These are phyloP conservation scores for Rubia peregrina DNA, from an alignment of 305 asterid species.

Conservation along the genomic window DNA sequence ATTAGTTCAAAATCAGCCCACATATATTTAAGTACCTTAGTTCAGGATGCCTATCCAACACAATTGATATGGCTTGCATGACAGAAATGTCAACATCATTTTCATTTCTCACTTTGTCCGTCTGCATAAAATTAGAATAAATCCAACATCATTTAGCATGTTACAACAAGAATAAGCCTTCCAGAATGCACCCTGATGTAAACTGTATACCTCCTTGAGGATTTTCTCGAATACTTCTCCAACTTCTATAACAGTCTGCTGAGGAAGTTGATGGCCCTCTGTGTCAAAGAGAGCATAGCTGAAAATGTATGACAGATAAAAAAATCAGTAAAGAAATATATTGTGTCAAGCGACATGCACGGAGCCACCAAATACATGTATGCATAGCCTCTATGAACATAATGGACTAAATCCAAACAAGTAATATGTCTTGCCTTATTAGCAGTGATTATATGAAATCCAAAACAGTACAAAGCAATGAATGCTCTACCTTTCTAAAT, in stretches of 20 bases:
- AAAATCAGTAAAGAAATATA: neutral
- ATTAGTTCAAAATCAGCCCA: neutral
- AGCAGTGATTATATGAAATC: neutral
- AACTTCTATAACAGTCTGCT: conserved; percentile 67
- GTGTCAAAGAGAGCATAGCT: conserved; percentile 81
- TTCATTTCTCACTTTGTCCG: conserved; percentile 80
- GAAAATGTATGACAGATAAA: conserved; percentile 19
- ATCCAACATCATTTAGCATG: neutral
- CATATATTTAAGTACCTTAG: conserved; percentile 44
- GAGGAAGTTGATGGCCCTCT: conserved; percentile 81
- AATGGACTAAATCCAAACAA: conserved; percentile 8
- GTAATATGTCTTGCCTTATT: neutral
- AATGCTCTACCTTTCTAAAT: conserved; percentile 68
- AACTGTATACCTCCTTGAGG: conserved; percentile 67
- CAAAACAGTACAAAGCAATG: conserved; percentile 11
- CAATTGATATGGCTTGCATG: conserved; percentile 70
- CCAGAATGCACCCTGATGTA: conserved; percentile 11
- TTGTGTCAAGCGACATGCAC: neutral
- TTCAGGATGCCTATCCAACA: conserved; percentile 72
- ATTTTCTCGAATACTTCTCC: conserved; percentile 79
- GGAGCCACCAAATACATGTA: neutral
- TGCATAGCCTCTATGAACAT: neutral
- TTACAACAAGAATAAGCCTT: neutral
- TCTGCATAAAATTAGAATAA: conserved; percentile 35
- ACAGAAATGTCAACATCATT: conserved; percentile 75